Evolutionary conservation across 352 stramenopile species (phyloP).

Genomic region (Pythium phragmiticola): DNA sequence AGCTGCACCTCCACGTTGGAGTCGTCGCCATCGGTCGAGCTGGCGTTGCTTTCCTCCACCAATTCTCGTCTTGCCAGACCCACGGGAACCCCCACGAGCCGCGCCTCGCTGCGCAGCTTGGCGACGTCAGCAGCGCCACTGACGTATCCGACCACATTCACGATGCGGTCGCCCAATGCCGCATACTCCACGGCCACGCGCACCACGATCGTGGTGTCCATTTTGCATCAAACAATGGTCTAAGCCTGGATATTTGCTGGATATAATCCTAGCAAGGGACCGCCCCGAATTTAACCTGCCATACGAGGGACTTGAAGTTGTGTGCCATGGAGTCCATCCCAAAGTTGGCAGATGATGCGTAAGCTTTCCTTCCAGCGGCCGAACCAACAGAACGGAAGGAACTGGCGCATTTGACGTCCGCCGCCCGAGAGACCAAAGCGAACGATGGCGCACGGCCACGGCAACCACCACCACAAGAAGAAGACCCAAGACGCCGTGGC

Average conservation of each 20-base stretch:
- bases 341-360: slow-evolving; percentile 18
- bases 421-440: not conserved
- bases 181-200: slow-evolving; percentile 17
- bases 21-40: not conserved
- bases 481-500: slow-evolving; percentile 8
- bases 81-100: slow-evolving; percentile 9
- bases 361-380: slow-evolving; percentile 13
- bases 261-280: slow-evolving; percentile 15
- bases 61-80: not conserved
- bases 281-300: not conserved
- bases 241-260: not conserved
- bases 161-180: not conserved
- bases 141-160: slow-evolving; percentile 6
- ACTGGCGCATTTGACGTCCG: slow-evolving; percentile 15
- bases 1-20: slow-evolving; percentile 31
- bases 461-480: slow-evolving; percentile 25
- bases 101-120: not conserved
- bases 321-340: not conserved
- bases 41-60: not conserved
- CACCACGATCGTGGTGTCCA: not conserved
- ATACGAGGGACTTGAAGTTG: slow-evolving; percentile 27
- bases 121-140: not conserved
- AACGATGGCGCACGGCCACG: slow-evolving; percentile 20
- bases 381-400: not conserved
- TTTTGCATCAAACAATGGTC: not conserved